Evolutionary conservation across 1,139 yeast species (phyloP).

Genomic region (Pichia sp.): DNA sequence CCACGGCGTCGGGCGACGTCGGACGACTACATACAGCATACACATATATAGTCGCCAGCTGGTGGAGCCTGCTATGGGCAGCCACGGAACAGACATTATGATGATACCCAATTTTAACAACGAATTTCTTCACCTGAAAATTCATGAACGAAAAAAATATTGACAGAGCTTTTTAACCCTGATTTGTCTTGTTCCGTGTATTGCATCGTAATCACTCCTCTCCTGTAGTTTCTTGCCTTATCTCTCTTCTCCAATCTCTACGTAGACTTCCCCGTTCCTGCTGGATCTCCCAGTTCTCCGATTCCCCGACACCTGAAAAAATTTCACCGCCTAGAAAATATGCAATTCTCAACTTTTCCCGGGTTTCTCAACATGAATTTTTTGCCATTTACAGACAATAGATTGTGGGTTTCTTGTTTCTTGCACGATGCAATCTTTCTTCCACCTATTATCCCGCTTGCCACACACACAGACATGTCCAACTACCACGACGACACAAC

Average conservation of each 20-base stretch:
- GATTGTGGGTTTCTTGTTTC: too few species aligned
- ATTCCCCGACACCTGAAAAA: too few species aligned
- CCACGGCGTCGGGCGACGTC: background rate
- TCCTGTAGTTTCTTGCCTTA: background rate
- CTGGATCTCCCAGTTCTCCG: too few species aligned
- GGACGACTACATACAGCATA: too few species aligned
- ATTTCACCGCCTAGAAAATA: background rate
- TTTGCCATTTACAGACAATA: too few species aligned
- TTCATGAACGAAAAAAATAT: slow-evolving; percentile 50
- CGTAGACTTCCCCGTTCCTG: too few species aligned
- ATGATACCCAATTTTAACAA: slow-evolving; percentile 29
- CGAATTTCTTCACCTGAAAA: slow-evolving; percentile 70
- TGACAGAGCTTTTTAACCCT: slow-evolving; percentile 74
- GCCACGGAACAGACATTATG: slow-evolving; percentile 17
- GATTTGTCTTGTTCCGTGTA: slow-evolving; percentile 29
- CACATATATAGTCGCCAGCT: too few species aligned
- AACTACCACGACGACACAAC: slow-evolving; percentile 20
- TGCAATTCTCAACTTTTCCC: background rate
- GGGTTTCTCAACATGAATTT: too few species aligned
- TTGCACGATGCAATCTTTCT: too few species aligned
- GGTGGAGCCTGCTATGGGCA: too few species aligned
- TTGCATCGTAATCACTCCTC: background rate
- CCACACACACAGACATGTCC: background rate
- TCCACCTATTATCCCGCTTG: too few species aligned
- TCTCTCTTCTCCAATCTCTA: too few species aligned